phyloP scores from a whole-genome alignment of 257 asterid species.

The Penstemon davidsonii region DNA sequence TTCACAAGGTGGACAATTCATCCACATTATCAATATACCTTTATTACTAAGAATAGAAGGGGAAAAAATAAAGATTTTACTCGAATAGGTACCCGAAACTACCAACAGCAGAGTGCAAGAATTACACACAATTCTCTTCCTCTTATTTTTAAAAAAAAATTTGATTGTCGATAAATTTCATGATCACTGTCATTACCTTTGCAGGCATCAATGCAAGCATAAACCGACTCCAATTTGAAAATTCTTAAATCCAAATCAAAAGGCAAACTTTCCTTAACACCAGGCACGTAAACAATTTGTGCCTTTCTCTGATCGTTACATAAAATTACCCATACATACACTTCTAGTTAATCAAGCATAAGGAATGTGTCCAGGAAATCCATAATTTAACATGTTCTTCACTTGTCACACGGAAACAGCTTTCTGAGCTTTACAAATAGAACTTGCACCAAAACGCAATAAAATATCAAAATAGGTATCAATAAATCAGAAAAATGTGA shows the following conservation, averaged over 20 bases:
- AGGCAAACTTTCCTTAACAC: no score
- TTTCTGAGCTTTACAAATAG: constrained; percentile 21
- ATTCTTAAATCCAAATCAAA: no score
- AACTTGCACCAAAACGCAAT: not conserved
- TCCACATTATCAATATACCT: not conserved
- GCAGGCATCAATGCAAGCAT: constrained; percentile 4
- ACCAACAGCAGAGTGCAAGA: no score
- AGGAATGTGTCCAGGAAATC: not conserved
- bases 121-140: no score
- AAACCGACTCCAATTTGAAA: not conserved
- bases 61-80: no score
- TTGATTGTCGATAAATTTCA: not conserved
- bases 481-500: not conserved
- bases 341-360: not conserved
- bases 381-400: not conserved
- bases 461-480: not conserved
- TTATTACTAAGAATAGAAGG: no score
- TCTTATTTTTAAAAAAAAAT: no score
- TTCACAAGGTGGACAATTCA: constrained; percentile 7
- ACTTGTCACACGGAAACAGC: not conserved
- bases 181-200: constrained; percentile 5
- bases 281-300: no score
- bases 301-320: not conserved
- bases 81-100: no score
- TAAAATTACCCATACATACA: not conserved